These are phyloP conservation scores for Prunus mongolica DNA, from an alignment of 306 rosid species.

Conservation along the genomic window DNA sequence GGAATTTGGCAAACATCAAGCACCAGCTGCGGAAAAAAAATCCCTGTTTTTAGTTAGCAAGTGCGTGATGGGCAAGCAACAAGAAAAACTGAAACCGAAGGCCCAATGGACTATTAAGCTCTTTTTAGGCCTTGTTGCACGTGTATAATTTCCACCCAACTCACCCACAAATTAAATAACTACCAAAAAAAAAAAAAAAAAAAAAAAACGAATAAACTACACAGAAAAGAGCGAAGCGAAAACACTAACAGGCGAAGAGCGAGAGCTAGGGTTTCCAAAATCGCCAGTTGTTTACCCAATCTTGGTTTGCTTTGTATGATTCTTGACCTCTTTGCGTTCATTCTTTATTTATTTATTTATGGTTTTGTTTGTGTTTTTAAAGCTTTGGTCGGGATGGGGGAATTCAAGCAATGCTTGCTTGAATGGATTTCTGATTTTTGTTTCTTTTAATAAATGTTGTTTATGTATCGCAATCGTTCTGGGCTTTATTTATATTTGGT, in stretches of 20 bases:
- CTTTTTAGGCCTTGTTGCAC: not conserved
- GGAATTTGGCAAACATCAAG: too few species aligned
- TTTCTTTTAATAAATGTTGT: too few species aligned
- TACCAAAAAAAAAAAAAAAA: too few species aligned
- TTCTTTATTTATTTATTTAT: too few species aligned
- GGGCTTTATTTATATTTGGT: not conserved
- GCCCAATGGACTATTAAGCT: not conserved
- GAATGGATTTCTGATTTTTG: not conserved
- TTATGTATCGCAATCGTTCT: not conserved
- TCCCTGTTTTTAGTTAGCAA: too few species aligned
- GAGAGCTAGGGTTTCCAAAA: not conserved
- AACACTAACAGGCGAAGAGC: not conserved
- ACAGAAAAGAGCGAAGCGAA: not conserved
- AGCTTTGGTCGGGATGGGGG: too few species aligned
- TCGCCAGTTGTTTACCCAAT: not conserved
- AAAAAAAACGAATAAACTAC: not conserved
- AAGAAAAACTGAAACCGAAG: not conserved
- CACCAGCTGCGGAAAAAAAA: too few species aligned
- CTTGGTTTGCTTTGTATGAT: not conserved
- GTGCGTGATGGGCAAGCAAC: not conserved
- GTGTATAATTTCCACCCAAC: not conserved
- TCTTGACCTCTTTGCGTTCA: not conserved
- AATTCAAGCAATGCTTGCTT: too few species aligned
- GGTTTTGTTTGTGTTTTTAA: too few species aligned
- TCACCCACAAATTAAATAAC: not conserved